phyloP scores from a whole-genome alignment of 2,329 filamentous ascomycete species.

The Rutstroemia sp. region DNA sequence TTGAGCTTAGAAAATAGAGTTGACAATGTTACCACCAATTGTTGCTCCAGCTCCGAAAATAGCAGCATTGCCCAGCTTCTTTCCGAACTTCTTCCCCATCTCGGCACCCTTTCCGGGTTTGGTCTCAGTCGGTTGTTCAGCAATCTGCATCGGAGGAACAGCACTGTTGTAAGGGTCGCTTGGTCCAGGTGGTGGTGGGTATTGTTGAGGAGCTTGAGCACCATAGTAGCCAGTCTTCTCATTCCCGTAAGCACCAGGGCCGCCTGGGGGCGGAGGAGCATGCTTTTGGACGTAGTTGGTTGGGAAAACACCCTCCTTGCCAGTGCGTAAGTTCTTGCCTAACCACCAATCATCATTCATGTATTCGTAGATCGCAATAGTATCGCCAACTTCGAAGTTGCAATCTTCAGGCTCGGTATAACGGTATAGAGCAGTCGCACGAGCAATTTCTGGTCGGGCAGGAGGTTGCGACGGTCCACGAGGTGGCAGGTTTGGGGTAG shows the following conservation, averaged over 20 bases:
- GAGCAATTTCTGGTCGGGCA: slow-evolving; percentile 51
- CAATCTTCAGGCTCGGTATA: slow-evolving; percentile 79
- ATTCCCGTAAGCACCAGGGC: slow-evolving; percentile 27
- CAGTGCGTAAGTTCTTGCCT: slow-evolving; percentile 76
- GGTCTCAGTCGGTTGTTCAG: slow-evolving; percentile 40
- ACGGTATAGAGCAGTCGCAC: slow-evolving; percentile 75
- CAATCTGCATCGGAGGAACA: slow-evolving; percentile 69
- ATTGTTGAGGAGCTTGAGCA: slow-evolving; percentile 11
- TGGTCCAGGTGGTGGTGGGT: slow-evolving; percentile 36
- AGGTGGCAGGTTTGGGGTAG: slow-evolving; percentile 22
- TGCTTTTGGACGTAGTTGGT: slow-evolving; percentile 76
- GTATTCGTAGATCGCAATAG: slow-evolving; percentile 75
- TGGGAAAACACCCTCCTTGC: slow-evolving; percentile 90
- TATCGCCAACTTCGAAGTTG: slow-evolving; percentile 72
- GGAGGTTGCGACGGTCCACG: slow-evolving; percentile 23
- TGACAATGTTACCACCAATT: slow-evolving; percentile 83
- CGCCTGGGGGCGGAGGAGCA: slow-evolving; percentile 6
- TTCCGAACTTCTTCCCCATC: slow-evolving; percentile 90
- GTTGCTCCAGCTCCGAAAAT: slow-evolving; percentile 92
- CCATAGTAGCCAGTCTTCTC: slow-evolving; percentile 22
- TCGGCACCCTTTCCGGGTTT: slow-evolving; percentile 44
- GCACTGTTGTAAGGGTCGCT: slow-evolving; percentile 60
- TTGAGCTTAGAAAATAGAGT: slow-evolving; percentile 67
- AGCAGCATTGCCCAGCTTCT: slow-evolving; percentile 78
- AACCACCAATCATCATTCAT: slow-evolving; percentile 98